phyloP scores from a whole-genome alignment of 2,329 filamentous ascomycete genomes.

The Penicillium sp. region DNA sequence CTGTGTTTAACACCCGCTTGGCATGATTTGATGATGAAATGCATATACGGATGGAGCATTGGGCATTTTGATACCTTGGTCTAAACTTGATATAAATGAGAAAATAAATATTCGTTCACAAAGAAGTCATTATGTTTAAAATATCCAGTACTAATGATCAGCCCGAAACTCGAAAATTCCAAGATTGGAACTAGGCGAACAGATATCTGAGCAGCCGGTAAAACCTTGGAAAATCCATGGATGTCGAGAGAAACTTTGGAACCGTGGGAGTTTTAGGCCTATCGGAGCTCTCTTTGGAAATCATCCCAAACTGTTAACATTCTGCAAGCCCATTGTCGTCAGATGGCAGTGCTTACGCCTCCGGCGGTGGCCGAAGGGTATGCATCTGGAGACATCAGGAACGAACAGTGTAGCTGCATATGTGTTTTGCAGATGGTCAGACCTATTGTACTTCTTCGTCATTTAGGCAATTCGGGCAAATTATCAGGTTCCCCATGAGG shows the following conservation, averaged over 20 bases:
- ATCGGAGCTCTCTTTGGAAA: conserved; percentile 48
- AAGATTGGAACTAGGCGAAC: background rate
- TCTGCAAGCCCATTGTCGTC: conserved; percentile 1
- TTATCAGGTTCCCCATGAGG: background rate
- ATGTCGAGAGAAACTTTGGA: no score
- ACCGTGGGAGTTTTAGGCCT: conserved; percentile 11
- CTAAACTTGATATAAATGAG: conserved; percentile 21
- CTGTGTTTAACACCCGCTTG: conserved; percentile 15
- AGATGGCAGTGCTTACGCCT: conserved; percentile 33
- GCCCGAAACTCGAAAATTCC: background rate
- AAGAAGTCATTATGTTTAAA: background rate
- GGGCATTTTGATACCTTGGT: conserved; percentile 28
- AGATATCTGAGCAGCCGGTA: background rate
- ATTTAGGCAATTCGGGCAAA: conserved; percentile 24
- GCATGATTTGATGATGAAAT: conserved; percentile 33
- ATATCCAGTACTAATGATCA: background rate
- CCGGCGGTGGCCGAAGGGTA: conserved; percentile 27
- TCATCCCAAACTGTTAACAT: conserved; percentile 27
- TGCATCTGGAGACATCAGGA: conserved; percentile 24
- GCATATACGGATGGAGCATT: conserved; percentile 31
- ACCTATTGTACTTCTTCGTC: conserved; percentile 36
- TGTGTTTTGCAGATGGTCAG: conserved; percentile 20
- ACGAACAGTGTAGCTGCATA: conserved; percentile 4
- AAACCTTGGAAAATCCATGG: no score
- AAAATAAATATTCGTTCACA: conserved; percentile 1